Conservation (phyloP, 805 yeast genomes). For the Myxozyma melibiosi region DNA sequence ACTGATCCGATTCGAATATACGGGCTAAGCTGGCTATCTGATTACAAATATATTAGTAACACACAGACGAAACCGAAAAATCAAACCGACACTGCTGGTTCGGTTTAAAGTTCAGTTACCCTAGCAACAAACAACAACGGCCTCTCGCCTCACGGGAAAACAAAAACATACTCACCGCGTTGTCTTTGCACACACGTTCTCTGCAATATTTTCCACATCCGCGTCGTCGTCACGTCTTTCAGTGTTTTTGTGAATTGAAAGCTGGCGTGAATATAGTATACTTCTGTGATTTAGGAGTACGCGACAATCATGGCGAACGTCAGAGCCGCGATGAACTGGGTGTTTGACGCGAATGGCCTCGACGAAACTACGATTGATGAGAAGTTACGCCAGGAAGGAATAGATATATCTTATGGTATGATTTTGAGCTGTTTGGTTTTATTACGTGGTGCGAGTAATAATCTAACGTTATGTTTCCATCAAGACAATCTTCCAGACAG, state of each 20-base stretch:
- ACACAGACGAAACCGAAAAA: no score
- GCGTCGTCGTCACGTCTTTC: not conserved
- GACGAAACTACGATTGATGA: conserved; percentile 24
- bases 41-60: no score
- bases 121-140: not conserved
- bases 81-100: no score
- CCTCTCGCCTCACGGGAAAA: not conserved
- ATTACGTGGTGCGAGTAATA: not conserved
- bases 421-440: not conserved
- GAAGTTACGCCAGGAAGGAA: conserved; percentile 13
- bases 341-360: conserved; percentile 18
- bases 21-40: no score
- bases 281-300: no score
- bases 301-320: not conserved
- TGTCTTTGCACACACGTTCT: no score
- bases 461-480: not conserved
- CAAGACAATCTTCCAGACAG: conserved; percentile 24
- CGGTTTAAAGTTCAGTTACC: conserved; percentile 2
- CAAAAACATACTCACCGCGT: no score
- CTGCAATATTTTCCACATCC: no score
- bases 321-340: conserved; percentile 19
- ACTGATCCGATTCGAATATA: no score
- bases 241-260: not conserved
- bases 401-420: conserved; percentile 6
- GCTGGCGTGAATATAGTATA: no score